These are phyloP conservation scores for Jimgerdemannia flammicorona DNA, from an alignment of 192 early-diverging fungal genomes.

Conservation along the genomic window DNA sequence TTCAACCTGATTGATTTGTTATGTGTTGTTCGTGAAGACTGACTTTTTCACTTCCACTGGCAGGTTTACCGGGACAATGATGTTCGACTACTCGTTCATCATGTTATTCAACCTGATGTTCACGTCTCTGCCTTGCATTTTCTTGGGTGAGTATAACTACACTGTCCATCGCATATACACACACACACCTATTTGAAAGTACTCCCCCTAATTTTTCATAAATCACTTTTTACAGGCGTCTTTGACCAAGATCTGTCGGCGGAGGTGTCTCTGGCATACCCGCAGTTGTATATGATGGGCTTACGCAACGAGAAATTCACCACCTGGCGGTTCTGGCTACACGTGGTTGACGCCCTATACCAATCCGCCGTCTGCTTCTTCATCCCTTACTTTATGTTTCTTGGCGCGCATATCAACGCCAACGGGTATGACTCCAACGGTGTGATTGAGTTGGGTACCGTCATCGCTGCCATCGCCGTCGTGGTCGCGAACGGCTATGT, in stretches of 20 bases:
- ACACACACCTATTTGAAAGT: slow-evolving; percentile 7
- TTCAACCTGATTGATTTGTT: too few species aligned
- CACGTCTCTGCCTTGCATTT: slow-evolving; percentile 79
- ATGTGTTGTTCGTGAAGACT: neutral
- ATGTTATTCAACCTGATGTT: slow-evolving; percentile 87
- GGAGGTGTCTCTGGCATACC: slow-evolving; percentile 60
- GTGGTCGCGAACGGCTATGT: slow-evolving; percentile 78
- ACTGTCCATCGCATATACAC: too few species aligned
- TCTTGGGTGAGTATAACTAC: slow-evolving; percentile 30
- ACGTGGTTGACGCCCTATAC: slow-evolving; percentile 64
- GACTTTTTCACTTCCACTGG: neutral
- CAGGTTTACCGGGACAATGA: slow-evolving; percentile 71
- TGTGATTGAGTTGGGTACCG: slow-evolving; percentile 66
- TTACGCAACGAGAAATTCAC: slow-evolving; percentile 73
- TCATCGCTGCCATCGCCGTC: slow-evolving; percentile 69
- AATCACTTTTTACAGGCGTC: slow-evolving; percentile 40
- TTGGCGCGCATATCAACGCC: slow-evolving; percentile 36
- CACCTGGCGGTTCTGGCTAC: slow-evolving; percentile 69
- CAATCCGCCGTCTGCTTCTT: slow-evolving; percentile 71
- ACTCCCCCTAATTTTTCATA: neutral
- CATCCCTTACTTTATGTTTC: slow-evolving; percentile 53
- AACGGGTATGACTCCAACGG: slow-evolving; percentile 42
- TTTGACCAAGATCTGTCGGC: slow-evolving; percentile 84
- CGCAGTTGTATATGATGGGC: slow-evolving; percentile 78
- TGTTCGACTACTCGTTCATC: slow-evolving; percentile 88